Evolutionary conservation across 768 basidiomycete genomes (phyloP).

Genomic region (Lentinula sp.): DNA sequence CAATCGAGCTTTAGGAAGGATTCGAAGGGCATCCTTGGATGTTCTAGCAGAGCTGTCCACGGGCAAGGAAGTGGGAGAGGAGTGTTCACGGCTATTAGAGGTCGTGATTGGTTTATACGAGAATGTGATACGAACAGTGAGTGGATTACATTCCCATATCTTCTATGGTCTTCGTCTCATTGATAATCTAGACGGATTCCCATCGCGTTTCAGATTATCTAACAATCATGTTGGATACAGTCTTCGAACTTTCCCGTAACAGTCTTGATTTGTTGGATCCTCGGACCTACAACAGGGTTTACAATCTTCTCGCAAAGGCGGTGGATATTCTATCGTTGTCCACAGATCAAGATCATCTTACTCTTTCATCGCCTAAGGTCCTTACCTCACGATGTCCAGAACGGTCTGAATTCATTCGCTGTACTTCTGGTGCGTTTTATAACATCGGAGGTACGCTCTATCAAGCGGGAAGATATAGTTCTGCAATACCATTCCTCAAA

Average conservation of each 20-base stretch:
- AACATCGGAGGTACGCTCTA: conserved; percentile 68
- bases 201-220: conserved; percentile 25
- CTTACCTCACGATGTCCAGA: conserved; percentile 13
- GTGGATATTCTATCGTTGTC: conserved; percentile 15
- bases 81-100: conserved; percentile 26
- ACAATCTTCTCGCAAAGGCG: conserved; percentile 43
- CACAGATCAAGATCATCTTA: conserved; percentile 11
- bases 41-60: conserved; percentile 31
- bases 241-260: conserved; percentile 48
- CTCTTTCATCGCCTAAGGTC: not conserved
- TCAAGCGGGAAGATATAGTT: conserved; percentile 52
- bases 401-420: conserved; percentile 55
- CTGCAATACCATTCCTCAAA: conserved; percentile 62
- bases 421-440: conserved; percentile 67
- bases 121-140: conserved; percentile 23
- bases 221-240: conserved; percentile 45
- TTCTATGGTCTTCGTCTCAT: not conserved
- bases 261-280: conserved; percentile 33
- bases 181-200: conserved; percentile 1
- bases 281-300: conserved; percentile 38
- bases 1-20: conserved; percentile 53
- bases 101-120: conserved; percentile 27
- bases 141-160: not conserved
- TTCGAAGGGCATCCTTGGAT: conserved; percentile 45
- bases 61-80: conserved; percentile 4